Conservation (phyloP, 345 rosid genomes). For the Jatropha curcas region DNA sequence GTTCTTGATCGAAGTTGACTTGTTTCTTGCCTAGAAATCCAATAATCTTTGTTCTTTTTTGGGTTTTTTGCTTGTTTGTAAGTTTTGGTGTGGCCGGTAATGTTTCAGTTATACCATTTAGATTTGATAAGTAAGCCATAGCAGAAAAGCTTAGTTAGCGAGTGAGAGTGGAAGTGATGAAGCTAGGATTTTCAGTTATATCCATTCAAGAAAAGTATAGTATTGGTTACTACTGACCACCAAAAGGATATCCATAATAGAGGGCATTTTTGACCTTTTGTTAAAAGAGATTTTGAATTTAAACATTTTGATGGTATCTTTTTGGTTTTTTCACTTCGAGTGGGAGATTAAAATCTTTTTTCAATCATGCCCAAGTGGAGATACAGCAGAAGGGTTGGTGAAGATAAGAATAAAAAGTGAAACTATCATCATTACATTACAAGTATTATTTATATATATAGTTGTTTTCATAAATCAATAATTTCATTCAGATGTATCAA, state of each 20-base stretch:
- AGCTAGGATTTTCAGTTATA: slow-evolving; percentile 15
- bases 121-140: slow-evolving; percentile 52
- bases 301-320: background rate
- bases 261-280: slow-evolving; percentile 37
- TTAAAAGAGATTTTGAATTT: background rate
- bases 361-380: background rate
- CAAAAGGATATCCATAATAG: slow-evolving; percentile 38
- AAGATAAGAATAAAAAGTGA: no score
- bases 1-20: slow-evolving; percentile 27
- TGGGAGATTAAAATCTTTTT: background rate
- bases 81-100: slow-evolving; percentile 33
- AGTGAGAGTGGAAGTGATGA: slow-evolving; percentile 2
- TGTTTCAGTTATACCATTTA: slow-evolving; percentile 39
- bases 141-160: background rate
- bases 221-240: slow-evolving; percentile 34
- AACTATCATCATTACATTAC: no score
- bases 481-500: no score
- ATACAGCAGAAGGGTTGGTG: background rate
- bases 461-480: no score
- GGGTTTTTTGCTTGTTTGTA: slow-evolving; percentile 15
- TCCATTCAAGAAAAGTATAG: slow-evolving; percentile 14
- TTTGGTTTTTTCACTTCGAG: background rate
- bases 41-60: slow-evolving; percentile 24
- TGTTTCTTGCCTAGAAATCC: slow-evolving; percentile 33
- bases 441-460: no score